phyloP scores from a whole-genome alignment of 2,329 filamentous ascomycete genomes.

The Cytospora chrysosperma region DNA sequence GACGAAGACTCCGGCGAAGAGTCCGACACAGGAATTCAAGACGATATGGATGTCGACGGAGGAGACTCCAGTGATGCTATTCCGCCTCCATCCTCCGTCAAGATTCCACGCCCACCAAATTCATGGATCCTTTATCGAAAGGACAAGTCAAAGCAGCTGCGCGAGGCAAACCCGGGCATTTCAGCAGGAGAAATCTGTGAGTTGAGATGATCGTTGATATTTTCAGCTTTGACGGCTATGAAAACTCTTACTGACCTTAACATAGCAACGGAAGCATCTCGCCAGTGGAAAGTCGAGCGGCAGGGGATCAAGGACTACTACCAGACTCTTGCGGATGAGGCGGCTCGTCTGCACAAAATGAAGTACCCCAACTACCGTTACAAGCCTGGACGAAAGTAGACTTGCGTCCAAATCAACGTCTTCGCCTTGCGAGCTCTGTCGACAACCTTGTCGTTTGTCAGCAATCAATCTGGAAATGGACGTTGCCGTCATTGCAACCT shows the following conservation, averaged over 20 bases:
- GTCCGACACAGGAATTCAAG: background rate
- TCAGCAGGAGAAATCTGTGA: constrained; percentile 12
- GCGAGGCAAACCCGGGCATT: background rate
- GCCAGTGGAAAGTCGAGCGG: constrained; percentile 8
- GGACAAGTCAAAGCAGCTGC: constrained; percentile 16
- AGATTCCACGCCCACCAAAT: constrained; percentile 29
- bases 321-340: background rate
- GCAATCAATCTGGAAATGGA: background rate
- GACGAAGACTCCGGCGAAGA: background rate
- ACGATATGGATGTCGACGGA: background rate
- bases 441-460: background rate
- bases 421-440: background rate
- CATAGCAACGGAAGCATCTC: constrained; percentile 8
- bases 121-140: constrained; percentile 18
- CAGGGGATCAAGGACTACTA: constrained; percentile 6
- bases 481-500: background rate
- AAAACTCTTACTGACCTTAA: background rate
- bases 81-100: background rate
- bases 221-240: background rate
- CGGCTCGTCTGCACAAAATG: background rate
- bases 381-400: constrained; percentile 5
- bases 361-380: constrained; percentile 19
- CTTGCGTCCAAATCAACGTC: background rate
- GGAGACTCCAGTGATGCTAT: background rate
- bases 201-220: background rate